Evolutionary conservation across 345 rosid genomes (phyloP).

Genomic region (Populus nigra): DNA sequence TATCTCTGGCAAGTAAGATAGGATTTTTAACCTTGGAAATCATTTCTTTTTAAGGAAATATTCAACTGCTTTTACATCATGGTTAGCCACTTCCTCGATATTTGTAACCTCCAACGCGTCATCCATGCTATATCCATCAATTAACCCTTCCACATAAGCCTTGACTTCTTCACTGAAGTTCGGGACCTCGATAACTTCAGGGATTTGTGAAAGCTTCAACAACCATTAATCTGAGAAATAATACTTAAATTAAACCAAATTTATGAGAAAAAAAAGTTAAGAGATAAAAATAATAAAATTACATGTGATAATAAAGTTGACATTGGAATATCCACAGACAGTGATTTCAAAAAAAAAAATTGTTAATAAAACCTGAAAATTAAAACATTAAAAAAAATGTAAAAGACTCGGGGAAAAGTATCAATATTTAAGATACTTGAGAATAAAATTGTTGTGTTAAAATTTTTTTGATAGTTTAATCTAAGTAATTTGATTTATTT

Average conservation of each 20-base stretch:
- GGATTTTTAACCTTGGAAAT: slow-evolving; percentile 57
- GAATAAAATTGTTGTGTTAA: too few relatives aligned
- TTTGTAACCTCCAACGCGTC: slow-evolving; percentile 78
- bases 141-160: slow-evolving; percentile 55
- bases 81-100: slow-evolving; percentile 83
- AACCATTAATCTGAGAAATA: slow-evolving; percentile 69
- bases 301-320: neutral
- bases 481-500: accelerated
- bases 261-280: too few relatives aligned
- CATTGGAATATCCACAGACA: too few relatives aligned
- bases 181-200: slow-evolving; percentile 79
- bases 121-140: slow-evolving; percentile 59
- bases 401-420: neutral
- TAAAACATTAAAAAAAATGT: neutral
- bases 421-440: too few relatives aligned
- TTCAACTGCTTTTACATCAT: slow-evolving; percentile 95
- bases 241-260: slow-evolving; percentile 1
- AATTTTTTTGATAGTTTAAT: too few relatives aligned
- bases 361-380: neutral
- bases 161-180: slow-evolving; percentile 67
- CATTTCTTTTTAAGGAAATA: slow-evolving; percentile 91
- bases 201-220: slow-evolving; percentile 76
- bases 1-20: neutral
- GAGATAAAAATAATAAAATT: neutral
- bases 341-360: neutral